These are phyloP conservation scores for Pisolithus orientalis DNA, from an alignment of 768 basidiomycete genomes.

Conservation along the genomic window DNA sequence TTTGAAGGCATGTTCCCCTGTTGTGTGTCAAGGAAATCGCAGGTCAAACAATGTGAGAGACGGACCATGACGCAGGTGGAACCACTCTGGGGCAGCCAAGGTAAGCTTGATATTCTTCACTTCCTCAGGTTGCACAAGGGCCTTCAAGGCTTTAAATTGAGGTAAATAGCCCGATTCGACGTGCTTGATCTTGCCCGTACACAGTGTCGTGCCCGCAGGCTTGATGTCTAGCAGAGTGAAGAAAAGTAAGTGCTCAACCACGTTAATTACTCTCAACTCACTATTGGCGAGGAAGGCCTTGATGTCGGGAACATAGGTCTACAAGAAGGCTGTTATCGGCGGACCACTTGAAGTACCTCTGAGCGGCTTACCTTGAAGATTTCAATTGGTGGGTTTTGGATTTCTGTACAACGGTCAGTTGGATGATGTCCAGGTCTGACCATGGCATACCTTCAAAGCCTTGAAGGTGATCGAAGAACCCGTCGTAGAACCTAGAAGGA, in stretches of 20 bases:
- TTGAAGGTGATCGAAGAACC: constrained; percentile 22
- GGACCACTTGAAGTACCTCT: too few relatives aligned
- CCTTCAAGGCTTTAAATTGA: constrained; percentile 57
- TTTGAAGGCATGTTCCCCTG: constrained; percentile 19
- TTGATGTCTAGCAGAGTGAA: constrained; percentile 10
- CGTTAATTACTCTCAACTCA: constrained; percentile 1
- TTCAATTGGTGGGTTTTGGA: constrained; percentile 16
- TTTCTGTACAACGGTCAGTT: constrained; percentile 11
- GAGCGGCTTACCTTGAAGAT: constrained; percentile 18
- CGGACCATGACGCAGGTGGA: constrained; percentile 60
- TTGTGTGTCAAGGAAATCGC: background rate
- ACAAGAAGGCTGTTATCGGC: background rate
- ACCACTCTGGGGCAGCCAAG: constrained; percentile 67
- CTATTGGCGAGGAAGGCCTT: constrained; percentile 14
- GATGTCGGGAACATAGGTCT: constrained; percentile 24
- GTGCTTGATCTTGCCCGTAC: constrained; percentile 57
- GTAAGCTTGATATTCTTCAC: constrained; percentile 66
- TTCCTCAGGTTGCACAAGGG: constrained; percentile 52
- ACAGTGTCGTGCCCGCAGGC: constrained; percentile 17
- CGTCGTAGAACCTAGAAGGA: constrained; percentile 20
- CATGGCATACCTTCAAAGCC: constrained; percentile 19
- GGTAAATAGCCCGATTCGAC: constrained; percentile 56
- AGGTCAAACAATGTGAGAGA: too few relatives aligned
- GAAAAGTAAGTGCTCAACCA: background rate
- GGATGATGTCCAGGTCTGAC: background rate